phyloP scores from a whole-genome alignment of 208 protist species.

The Giardia duodenalis region DNA sequence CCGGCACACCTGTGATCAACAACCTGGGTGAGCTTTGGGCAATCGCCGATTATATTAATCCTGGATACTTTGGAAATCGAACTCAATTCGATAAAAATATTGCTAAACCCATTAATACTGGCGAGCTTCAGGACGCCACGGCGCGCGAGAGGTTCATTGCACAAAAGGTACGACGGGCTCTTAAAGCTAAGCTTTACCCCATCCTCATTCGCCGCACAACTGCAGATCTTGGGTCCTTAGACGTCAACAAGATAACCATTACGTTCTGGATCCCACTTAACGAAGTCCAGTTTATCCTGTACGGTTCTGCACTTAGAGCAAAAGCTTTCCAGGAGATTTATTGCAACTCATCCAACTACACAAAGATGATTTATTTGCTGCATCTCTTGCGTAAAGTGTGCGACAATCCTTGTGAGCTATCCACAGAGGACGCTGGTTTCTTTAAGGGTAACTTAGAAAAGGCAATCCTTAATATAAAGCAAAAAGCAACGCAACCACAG shows the following conservation, averaged over 20 bases:
- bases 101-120: neutral
- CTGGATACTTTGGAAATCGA: neutral
- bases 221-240: neutral
- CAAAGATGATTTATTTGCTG: too few species aligned
- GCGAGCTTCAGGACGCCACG: neutral
- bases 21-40: neutral
- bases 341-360: too few species aligned
- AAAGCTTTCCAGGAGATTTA: too few species aligned
- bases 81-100: neutral
- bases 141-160: neutral
- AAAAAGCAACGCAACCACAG: too few species aligned
- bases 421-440: too few species aligned
- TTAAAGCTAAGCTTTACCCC: neutral
- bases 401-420: too few species aligned
- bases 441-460: too few species aligned
- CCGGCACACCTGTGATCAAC: slow-evolving; percentile 25
- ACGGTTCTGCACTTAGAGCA: too few species aligned
- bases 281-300: neutral
- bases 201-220: neutral
- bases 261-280: neutral
- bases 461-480: too few species aligned
- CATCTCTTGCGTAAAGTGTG: too few species aligned
- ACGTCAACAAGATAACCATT: slow-evolving; percentile 2
- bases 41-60: neutral
- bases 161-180: neutral